A percentile compares a stretch with the other conserved stretches of the same genome.
phyloP scores from a whole-genome alignment of 1,284 basidiomycete species.

The Albatrellus sp. region DNA sequence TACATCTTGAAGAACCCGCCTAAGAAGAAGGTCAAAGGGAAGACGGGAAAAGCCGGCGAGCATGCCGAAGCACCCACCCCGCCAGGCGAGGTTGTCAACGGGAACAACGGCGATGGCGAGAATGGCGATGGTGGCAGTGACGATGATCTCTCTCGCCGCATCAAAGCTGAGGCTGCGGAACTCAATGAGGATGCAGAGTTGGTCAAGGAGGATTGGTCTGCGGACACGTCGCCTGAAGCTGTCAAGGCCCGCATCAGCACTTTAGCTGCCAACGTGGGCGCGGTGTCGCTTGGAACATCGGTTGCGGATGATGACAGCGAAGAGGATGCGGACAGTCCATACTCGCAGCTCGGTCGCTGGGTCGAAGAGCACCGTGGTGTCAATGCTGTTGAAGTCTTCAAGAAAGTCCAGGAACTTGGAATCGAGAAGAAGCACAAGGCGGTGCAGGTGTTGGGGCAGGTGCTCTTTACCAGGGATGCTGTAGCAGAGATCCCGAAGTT shows the following conservation, averaged over 20 bases:
- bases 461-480: conserved; percentile 77
- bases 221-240: conserved; percentile 85
- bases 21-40: conserved; percentile 73
- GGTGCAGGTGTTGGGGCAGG: conserved; percentile 75
- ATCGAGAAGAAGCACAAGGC: conserved; percentile 96
- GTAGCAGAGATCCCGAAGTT: conserved; percentile 66
- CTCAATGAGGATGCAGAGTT: conserved; percentile 52
- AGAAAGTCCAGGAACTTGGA: conserved; percentile 85
- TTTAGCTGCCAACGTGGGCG: conserved; percentile 22
- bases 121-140: conserved; percentile 46
- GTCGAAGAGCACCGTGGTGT: conserved; percentile 63
- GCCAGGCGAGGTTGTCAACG: conserved; percentile 21
- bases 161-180: conserved; percentile 78
- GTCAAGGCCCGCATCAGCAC: conserved; percentile 79
- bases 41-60: conserved; percentile 22
- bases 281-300: no score
- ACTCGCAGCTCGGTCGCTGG: conserved; percentile 79
- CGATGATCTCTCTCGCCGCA: conserved; percentile 72
- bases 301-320: conserved; percentile 78
- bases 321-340: conserved; percentile 80
- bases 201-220: conserved; percentile 77
- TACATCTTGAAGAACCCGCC: conserved; percentile 99
- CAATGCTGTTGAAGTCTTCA: conserved; percentile 60
- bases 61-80: conserved; percentile 20
- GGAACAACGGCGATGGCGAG: conserved; percentile 34